Conservation (phyloP, 805 yeast species). For the Metschnikowia noctiluminum region DNA sequence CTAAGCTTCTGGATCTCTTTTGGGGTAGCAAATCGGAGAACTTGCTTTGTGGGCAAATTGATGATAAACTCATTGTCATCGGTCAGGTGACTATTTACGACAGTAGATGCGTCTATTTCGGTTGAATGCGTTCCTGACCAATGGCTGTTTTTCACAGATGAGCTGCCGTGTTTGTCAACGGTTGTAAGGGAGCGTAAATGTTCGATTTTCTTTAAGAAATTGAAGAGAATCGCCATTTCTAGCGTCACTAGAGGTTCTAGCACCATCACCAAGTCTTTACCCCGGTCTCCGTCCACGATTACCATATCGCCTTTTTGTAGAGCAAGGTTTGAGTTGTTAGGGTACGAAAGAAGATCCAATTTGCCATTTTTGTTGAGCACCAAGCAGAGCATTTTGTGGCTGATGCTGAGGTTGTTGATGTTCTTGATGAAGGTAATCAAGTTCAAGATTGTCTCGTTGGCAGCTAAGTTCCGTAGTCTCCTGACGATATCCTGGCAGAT, state of each 20-base stretch:
- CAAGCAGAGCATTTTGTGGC: slow-evolving; percentile 42
- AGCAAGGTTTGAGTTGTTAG: slow-evolving; percentile 58
- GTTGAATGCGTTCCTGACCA: slow-evolving; percentile 41
- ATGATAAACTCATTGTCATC: slow-evolving; percentile 63
- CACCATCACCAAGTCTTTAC: slow-evolving; percentile 73
- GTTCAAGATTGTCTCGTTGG: slow-evolving; percentile 26
- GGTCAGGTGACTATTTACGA: slow-evolving; percentile 38
- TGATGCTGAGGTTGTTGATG: slow-evolving; percentile 39
- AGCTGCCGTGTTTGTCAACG: slow-evolving; percentile 23
- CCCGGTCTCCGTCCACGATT: slow-evolving; percentile 80
- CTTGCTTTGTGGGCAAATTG: slow-evolving; percentile 70
- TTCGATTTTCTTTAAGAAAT: slow-evolving; percentile 69
- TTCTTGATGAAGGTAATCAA: slow-evolving; percentile 38
- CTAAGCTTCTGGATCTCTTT: slow-evolving; percentile 62
- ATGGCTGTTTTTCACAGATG: slow-evolving; percentile 20
- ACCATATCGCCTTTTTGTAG: slow-evolving; percentile 63
- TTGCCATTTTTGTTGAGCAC: slow-evolving; percentile 63
- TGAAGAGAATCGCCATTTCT: slow-evolving; percentile 66
- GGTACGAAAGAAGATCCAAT: slow-evolving; percentile 66
- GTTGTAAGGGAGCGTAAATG: slow-evolving; percentile 54
- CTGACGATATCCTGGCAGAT: slow-evolving; percentile 26
- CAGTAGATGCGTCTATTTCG: slow-evolving; percentile 30
- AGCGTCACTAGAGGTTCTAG: slow-evolving; percentile 61
- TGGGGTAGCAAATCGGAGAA: slow-evolving; percentile 71
- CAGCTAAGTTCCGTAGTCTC: slow-evolving; percentile 26